phyloP scores from a whole-genome alignment of 371 early-diverging fungal species.

The Mucor lusitanicus region DNA sequence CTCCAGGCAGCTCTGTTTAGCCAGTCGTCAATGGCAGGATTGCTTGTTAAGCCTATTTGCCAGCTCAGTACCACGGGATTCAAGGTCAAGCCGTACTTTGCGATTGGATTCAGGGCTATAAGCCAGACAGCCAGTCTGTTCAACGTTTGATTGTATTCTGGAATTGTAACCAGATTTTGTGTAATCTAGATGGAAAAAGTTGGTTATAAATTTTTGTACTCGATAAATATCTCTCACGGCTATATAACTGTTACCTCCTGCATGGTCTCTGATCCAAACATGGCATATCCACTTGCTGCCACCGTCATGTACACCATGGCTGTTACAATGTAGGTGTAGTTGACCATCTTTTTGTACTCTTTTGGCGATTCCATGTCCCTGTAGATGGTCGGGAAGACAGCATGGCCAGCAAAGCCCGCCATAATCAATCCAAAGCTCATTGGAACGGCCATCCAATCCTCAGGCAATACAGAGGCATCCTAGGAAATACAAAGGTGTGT shows the following conservation, averaged over 20 bases:
- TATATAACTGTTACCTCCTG: conserved; percentile 53
- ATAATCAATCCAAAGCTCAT: conserved; percentile 48
- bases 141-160: conserved; percentile 55
- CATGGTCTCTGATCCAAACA: conserved; percentile 73
- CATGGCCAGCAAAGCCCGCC: conserved; percentile 55
- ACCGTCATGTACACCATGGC: conserved; percentile 43
- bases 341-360: conserved; percentile 42
- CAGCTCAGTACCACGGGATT: conserved; percentile 62
- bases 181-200: conserved; percentile 54
- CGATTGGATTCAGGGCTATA: conserved; percentile 69
- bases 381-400: conserved; percentile 50
- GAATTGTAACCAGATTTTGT: conserved; percentile 62
- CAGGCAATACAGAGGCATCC: conserved; percentile 40
- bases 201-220: not conserved
- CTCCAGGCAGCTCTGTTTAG: conserved; percentile 24
- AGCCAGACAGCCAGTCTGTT: conserved; percentile 61
- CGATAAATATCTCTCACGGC: conserved; percentile 4
- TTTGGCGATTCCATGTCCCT: conserved; percentile 54
- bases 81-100: conserved; percentile 71
- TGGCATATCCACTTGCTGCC: conserved; percentile 64
- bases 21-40: conserved; percentile 29
- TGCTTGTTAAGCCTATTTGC: conserved; percentile 45
- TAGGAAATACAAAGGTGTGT: conserved; percentile 14
- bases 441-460: conserved; percentile 35
- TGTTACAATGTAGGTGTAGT: conserved; percentile 43